Base-by-base conservation (phyloP, 2,329 filamentous ascomycete genomes). In the Fusarium temperatum region DNA sequence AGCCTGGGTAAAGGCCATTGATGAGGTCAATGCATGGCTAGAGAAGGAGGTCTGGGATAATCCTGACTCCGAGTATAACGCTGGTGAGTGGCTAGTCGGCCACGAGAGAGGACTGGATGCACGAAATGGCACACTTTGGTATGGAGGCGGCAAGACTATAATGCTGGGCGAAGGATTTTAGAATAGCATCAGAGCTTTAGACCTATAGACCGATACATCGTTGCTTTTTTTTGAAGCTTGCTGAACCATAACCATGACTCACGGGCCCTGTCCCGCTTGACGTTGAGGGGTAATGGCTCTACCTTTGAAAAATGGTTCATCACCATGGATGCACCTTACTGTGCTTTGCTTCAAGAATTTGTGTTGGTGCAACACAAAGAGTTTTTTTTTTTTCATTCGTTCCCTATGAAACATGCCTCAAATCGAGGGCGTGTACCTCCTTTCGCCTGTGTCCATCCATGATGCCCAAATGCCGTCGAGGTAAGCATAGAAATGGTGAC, bases 61-160 rank as follows among this genome's bases (percentile, higher is more conserved):
- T 44, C 76, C 81, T 30, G 83, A 79, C 53, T 83, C 80, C 14
- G 82, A 82, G 17, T 83, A 85, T 41, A 80, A 86, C 5, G 92
- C 86, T 6, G 92, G 92, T 0, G 93, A 96, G 79, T 98, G 96
- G 95, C 84, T 93, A 30, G 91, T 98, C n/a, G 95, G 96, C 0
- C 90, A 97, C 77, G 94, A 96, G 81, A 92, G 87, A 76, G 95
- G 95, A 0, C 83, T 98, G 62, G 93, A 96, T 78, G 90, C 90
- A 66, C 89, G 94, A 50, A 89, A 88, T 72, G 96, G 96, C 0
- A 86, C 87, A 11, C 83, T 98, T 50, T 98, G 95, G 95, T 98
- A 98, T 84, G 96, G 93, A 41, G 93, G 91, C 32, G 95, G 95
- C 2, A 88, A 93, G 72, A 92, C 90, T 8, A 87, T 97, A 68